Conservation (phyloP, 495 filamentous ascomycete species). For the Penicillium tannophilum region DNA sequence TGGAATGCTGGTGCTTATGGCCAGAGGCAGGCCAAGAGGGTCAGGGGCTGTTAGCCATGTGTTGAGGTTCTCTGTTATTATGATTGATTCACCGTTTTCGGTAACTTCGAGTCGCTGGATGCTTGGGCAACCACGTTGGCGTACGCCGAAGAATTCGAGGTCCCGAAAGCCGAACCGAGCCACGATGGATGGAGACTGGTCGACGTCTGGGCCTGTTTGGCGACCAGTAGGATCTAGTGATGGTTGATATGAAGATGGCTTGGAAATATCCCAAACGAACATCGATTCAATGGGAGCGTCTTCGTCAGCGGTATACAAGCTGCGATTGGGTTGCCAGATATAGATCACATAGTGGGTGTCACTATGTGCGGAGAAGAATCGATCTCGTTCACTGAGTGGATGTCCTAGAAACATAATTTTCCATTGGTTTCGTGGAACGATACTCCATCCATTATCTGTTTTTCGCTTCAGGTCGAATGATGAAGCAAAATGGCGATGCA, state of each 20-base stretch:
- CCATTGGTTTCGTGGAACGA: constrained; percentile 66
- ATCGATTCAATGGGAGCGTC: constrained; percentile 63
- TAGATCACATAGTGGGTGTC: constrained; percentile 66
- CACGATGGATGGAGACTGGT: constrained; percentile 53
- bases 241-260: constrained; percentile 55
- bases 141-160: constrained; percentile 58
- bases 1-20: constrained; percentile 57
- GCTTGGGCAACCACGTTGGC: constrained; percentile 56
- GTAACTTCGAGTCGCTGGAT: constrained; percentile 59
- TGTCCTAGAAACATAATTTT: constrained; percentile 66
- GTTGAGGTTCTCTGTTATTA: constrained; percentile 53
- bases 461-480: constrained; percentile 54
- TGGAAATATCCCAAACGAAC: constrained; percentile 68
- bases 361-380: constrained; percentile 67
- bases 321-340: constrained; percentile 65
- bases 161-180: constrained; percentile 56
- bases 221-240: constrained; percentile 55
- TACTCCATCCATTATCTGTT: constrained; percentile 40
- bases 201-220: constrained; percentile 33
- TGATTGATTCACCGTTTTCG: constrained; percentile 38
- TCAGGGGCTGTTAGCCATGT: constrained; percentile 43
- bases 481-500: constrained; percentile 66
- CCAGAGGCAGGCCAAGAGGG: constrained; percentile 27
- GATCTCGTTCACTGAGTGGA: constrained; percentile 58
- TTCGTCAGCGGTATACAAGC: constrained; percentile 56